These are phyloP conservation scores for Myrmaecium sp. DNA, from an alignment of 2,329 filamentous ascomycete species.

Conservation along the genomic window DNA sequence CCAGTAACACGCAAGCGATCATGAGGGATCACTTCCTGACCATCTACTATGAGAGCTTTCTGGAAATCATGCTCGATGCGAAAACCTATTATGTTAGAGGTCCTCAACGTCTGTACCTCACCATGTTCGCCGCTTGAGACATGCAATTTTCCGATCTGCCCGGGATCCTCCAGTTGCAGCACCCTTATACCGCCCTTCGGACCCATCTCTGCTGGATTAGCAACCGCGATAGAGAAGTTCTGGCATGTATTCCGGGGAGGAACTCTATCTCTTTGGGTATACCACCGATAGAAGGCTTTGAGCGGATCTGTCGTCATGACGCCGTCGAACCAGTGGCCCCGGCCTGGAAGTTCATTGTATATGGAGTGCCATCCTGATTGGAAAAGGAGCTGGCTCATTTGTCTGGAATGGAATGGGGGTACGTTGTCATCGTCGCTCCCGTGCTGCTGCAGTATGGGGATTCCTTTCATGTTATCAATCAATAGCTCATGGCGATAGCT, in stretches of 20 bases:
- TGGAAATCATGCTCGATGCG: constrained; percentile 11
- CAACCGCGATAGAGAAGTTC: constrained; percentile 32
- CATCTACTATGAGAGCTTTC: constrained; percentile 10
- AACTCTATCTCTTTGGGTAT: no score
- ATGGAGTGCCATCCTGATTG: constrained; percentile 24
- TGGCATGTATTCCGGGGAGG: constrained; percentile 10
- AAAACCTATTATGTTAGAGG: constrained; percentile 16
- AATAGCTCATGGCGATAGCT: constrained; percentile 40
- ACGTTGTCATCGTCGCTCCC: constrained; percentile 41
- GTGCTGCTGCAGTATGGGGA: constrained; percentile 40
- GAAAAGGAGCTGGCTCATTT: constrained; percentile 33
- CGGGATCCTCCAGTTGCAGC: constrained; percentile 31
- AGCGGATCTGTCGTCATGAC: constrained; percentile 36
- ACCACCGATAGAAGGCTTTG: constrained; percentile 30
- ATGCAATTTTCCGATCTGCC: constrained; percentile 31
- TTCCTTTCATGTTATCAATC: constrained; percentile 31
- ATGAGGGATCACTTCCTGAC: constrained; percentile 9
- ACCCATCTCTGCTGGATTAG: constrained; percentile 35
- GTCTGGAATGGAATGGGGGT: constrained; percentile 38
- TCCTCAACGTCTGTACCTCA: constrained; percentile 10
- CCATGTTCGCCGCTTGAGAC: constrained; percentile 16
- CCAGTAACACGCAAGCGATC: no score
- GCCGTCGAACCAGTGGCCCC: constrained; percentile 37
- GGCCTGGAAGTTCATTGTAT: constrained; percentile 33
- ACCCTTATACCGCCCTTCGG: constrained; percentile 34